Evolutionary conservation across 169 alveolate genomes (phyloP), one percentile per base, ranked within the genome.

Genomic region (Perkinsus chesapeaki): DNA sequence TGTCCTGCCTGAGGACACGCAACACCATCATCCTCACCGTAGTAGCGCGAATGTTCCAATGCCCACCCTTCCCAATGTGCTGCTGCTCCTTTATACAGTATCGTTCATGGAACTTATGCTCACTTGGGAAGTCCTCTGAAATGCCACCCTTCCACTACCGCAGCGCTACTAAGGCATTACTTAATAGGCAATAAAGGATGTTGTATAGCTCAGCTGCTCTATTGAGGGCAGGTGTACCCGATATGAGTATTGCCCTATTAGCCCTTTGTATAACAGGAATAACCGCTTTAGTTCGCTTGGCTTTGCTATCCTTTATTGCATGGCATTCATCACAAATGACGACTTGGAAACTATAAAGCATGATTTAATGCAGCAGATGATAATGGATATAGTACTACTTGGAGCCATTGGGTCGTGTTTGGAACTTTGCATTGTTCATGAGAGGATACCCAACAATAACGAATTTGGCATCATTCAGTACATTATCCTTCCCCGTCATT

Each of bases 261-360:
- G 99, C 97, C 91, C 95, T 96, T 94, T 96, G 97, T 60, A 98
- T 96, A 91, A 98, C 95, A 31, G 99, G 99, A 38, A 97, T 96
- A 38, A 96, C 96, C 36, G 94, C 95, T 94, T 96, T 96, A 3
- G 99, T 97, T 92, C 99, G 96, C 95, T 97, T 97, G 23, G 99
- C 98, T 73, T 96, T 93, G 48, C 95, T 93, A 92, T 98, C 98
- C 96, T 99, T 99, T 39, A 98, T 94, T 95, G 98, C 98, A 94
- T 99, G 99, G 3, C 99, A 98, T 95, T 99, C 99, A 96, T 99
- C 99, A 91, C 99, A 98, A 39, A 99, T 98, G 36, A 97, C 96
- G 31, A 95, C 96, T 93, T 96, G 91, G 39, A 95, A 95, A 60
- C 91, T 39, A 92, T 93, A 91, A 0, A 43, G 60, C 5, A 16